Evolutionary conservation across 768 basidiomycete species (phyloP).

Genomic region (Pisolithus orientalis): DNA sequence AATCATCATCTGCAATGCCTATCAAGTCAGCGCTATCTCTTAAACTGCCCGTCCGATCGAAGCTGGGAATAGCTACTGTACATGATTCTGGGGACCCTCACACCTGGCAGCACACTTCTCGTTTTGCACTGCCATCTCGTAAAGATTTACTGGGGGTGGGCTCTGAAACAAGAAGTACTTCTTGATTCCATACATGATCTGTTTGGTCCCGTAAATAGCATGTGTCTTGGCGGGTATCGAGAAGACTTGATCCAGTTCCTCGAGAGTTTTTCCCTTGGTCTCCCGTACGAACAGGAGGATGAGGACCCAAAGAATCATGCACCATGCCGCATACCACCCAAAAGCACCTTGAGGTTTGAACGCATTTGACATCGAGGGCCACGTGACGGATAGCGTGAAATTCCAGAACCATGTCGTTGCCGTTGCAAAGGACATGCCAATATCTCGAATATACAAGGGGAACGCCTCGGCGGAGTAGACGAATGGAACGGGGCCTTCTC

Average conservation of each 20-base stretch:
- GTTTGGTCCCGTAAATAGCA: constrained; percentile 47
- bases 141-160: neutral
- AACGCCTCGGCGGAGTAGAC: constrained; percentile 86
- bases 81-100: too few relatives aligned
- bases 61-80: too few relatives aligned
- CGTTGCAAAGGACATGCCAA: constrained; percentile 33
- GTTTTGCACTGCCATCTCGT: too few relatives aligned
- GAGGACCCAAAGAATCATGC: constrained; percentile 42
- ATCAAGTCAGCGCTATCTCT: too few relatives aligned
- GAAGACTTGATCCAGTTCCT: constrained; percentile 30
- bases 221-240: constrained; percentile 40
- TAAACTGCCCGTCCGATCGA: too few relatives aligned
- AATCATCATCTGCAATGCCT: too few relatives aligned
- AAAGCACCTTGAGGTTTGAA: too few relatives aligned
- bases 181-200: constrained; percentile 41
- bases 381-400: constrained; percentile 55
- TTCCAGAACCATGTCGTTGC: constrained; percentile 50
- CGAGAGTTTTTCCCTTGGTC: constrained; percentile 55
- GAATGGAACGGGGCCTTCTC: constrained; percentile 58
- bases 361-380: constrained; percentile 48
- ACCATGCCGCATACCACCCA: constrained; percentile 40
- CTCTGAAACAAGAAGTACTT: constrained; percentile 30
- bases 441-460: constrained; percentile 47
- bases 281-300: constrained; percentile 56
- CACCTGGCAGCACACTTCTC: too few relatives aligned